Percentiles rank a stretch among this genome's conserved stretches.
Evolutionary conservation across 2,329 filamentous ascomycete genomes (phyloP).

Genomic region (Fusarium marasasianum): DNA sequence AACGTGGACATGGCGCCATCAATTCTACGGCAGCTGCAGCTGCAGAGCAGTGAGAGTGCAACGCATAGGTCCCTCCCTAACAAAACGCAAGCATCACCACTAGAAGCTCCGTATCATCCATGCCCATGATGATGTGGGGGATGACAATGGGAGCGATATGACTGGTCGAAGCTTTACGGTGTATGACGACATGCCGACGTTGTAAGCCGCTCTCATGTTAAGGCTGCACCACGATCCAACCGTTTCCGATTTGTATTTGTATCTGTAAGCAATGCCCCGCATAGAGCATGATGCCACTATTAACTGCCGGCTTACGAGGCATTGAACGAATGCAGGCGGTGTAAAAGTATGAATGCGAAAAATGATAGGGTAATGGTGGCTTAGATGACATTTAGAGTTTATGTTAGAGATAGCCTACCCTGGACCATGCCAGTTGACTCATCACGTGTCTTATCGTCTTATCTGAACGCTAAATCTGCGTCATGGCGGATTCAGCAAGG

Average conservation of each 20-base stretch:
- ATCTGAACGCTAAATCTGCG: constrained; percentile 11
- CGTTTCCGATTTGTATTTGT: neutral
- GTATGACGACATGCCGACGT: constrained; percentile 37
- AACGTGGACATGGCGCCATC: constrained; percentile 28
- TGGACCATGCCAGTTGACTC: neutral
- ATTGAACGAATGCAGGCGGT: constrained; percentile 2
- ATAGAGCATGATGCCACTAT: constrained; percentile 1
- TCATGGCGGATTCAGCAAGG: constrained; percentile 27
- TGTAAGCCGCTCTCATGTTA: neutral
- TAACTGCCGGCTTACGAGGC: constrained; percentile 13
- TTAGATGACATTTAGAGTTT: neutral
- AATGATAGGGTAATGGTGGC: constrained; percentile 2
- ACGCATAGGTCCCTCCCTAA: neutral
- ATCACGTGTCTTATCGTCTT: constrained; percentile 5
- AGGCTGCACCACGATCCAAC: neutral
- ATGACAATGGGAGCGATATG: constrained; percentile 37
- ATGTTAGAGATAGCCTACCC: constrained; percentile 6
- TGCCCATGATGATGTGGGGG: constrained; percentile 38
- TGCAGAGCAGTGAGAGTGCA: neutral
- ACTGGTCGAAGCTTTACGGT: constrained; percentile 32
- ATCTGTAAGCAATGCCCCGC: constrained; percentile 16
- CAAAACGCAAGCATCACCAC: constrained; percentile 29
- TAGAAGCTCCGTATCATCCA: constrained; percentile 30
- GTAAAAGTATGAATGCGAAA: neutral
- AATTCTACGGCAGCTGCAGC: neutral